Evolutionary conservation across 129 eudicot genomes (phyloP), one percentile per base, ranked within the genome.

Genomic region (Tagetes patula): DNA sequence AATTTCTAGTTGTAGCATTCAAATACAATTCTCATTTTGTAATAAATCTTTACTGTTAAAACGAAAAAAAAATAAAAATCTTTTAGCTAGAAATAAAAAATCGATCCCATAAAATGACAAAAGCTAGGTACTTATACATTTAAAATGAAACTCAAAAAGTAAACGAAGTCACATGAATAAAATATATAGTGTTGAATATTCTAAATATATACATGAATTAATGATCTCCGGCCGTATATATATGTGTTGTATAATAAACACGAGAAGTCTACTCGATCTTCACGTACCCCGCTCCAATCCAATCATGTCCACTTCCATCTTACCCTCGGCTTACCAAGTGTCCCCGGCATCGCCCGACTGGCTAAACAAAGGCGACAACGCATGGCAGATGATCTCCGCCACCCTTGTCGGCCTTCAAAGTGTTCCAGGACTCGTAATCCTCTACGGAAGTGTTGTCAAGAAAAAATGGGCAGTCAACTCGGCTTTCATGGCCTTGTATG

Each of bases 301-400:
- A 14, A 70, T 40, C 76, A 78, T 78, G 82, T 61, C 73, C 10
- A 41, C 82, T 43, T 11, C 77, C 49, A 10, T 64, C 62, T 65
- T 78, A 13, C 82, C 82, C 3, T 72, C 78, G 1, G 82, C 73
- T 1, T 78, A 78, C 73, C 54, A 72, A 12, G 68, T 77, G 31
- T 76, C 85, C 7, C 83, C 84, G 0, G 75, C 93, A 3, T 75
- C 74, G 1, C 87, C 94, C 46, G 87, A 85, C 40, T 87, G 93
- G 93, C 71, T 87, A n/a, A 87, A 87, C 89, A 85, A 84, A 77
- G 93, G 89, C 30, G 93, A 87, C 80, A 87, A 87, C 82, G 83
- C 93, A 27, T 87, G 93, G 93, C 93, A 87, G 48, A 77, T 87
- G 87, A 82, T 72, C 3, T 75, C 93, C 6, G 93, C 93, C 79